Percentiles rank a stretch among this genome's conserved stretches.
These are phyloP conservation scores for Rhododendron ovatum DNA, from an alignment of 148 eudicot species.

Conservation along the genomic window DNA sequence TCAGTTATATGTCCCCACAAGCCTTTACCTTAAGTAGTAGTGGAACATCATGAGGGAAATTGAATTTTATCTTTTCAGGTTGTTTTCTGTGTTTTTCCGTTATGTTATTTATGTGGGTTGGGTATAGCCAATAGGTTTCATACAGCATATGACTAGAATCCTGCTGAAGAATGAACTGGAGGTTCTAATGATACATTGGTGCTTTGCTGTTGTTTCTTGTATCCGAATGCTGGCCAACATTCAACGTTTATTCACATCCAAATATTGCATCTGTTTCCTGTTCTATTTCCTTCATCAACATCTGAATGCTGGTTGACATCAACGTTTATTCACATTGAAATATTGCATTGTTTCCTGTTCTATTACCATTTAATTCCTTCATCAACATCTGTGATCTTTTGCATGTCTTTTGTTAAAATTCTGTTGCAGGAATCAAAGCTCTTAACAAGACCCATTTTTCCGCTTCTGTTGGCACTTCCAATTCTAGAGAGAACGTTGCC, in stretches of 20 bases:
- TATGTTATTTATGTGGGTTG: background rate
- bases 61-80: background rate
- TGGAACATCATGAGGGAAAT: no score
- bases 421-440: constrained; percentile 61
- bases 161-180: background rate
- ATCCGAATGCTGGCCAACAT: background rate
- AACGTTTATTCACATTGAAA: no score
- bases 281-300: no score
- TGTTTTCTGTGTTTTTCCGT: background rate
- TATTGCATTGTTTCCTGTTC: background rate
- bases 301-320: no score
- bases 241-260: background rate
- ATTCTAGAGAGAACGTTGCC: constrained; percentile 33
- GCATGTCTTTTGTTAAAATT: constrained; percentile 14
- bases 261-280: background rate
- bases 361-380: background rate
- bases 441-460: constrained; percentile 56
- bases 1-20: background rate
- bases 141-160: background rate
- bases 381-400: background rate
- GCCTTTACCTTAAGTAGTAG: no score
- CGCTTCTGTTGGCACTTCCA: constrained; percentile 23
- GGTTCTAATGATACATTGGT: background rate
- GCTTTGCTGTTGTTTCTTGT: background rate
- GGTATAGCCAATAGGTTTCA: background rate